These are phyloP conservation scores for Globisporangium rhizosaccharum DNA, from an alignment of 352 stramenopile species.

Conservation along the genomic window DNA sequence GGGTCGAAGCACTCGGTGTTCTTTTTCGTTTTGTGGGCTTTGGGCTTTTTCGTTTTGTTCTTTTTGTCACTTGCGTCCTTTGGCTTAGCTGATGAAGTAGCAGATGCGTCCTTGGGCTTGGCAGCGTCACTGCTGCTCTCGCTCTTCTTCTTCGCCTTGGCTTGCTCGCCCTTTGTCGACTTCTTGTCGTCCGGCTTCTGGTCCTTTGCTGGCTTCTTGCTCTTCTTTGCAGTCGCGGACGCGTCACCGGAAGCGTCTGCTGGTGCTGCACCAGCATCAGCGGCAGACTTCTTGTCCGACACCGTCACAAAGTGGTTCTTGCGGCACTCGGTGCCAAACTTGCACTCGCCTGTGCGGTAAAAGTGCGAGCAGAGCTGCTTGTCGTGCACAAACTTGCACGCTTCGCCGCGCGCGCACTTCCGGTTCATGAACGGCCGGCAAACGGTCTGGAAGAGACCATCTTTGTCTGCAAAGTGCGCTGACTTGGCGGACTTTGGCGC, in stretches of 20 bases:
- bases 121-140: slow-evolving; percentile 3
- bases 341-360: slow-evolving; percentile 46
- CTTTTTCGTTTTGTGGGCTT: slow-evolving; percentile 39
- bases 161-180: slow-evolving; percentile 5
- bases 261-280: not conserved
- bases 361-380: slow-evolving; percentile 36
- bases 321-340: slow-evolving; percentile 44
- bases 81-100: not conserved
- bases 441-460: slow-evolving; percentile 53
- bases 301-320: slow-evolving; percentile 52
- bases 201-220: slow-evolving; percentile 15
- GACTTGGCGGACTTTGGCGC: slow-evolving; percentile 8
- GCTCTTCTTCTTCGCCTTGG: slow-evolving; percentile 7
- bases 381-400: slow-evolving; percentile 56
- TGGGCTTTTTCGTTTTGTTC: slow-evolving; percentile 25
- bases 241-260: not conserved
- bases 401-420: slow-evolving; percentile 21
- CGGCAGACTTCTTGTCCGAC: not conserved
- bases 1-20: slow-evolving; percentile 79
- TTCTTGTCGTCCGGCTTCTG: not conserved
- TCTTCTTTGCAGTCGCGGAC: slow-evolving; percentile 13
- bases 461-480: slow-evolving; percentile 43
- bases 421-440: slow-evolving; percentile 49
- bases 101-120: slow-evolving; percentile 3
- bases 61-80: slow-evolving; percentile 13